Conservation (phyloP, 495 filamentous ascomycete species). For the Peziza echinospora region DNA sequence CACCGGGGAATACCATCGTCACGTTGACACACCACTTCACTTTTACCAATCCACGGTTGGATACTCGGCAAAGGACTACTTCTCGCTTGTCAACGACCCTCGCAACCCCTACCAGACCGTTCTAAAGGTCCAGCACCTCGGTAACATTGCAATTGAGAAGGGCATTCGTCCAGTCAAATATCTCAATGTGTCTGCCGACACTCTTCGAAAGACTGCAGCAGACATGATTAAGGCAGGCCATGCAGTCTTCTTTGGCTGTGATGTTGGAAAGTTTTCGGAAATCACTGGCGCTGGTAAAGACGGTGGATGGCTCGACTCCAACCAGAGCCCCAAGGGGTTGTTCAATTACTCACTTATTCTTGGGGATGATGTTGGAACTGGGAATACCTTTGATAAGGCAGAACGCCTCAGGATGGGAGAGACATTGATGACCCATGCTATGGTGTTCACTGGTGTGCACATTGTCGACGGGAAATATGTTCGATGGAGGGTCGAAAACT, state of each 20-base stretch:
- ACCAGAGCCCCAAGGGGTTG: too few relatives aligned
- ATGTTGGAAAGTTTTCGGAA: too few relatives aligned
- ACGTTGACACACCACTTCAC: constrained; percentile 38
- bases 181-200: constrained; percentile 55
- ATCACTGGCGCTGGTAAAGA: constrained; percentile 45
- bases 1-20: constrained; percentile 33
- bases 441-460: constrained; percentile 74
- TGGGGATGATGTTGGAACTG: constrained; percentile 49
- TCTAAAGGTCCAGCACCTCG: constrained; percentile 53
- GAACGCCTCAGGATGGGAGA: constrained; percentile 50
- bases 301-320: constrained; percentile 56
- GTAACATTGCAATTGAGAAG: constrained; percentile 59
- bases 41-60: constrained; percentile 40
- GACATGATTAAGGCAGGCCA: constrained; percentile 51
- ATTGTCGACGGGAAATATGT: constrained; percentile 39
- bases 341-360: constrained; percentile 53
- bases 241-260: constrained; percentile 72
- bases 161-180: constrained; percentile 51
- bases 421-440: constrained; percentile 70
- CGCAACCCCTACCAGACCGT: constrained; percentile 46
- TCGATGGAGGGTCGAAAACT: constrained; percentile 71
- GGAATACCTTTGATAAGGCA: not conserved
- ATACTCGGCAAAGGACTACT: constrained; percentile 35
- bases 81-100: constrained; percentile 69
- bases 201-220: constrained; percentile 49